Base-by-base conservation (phyloP, 208 protist species). In the Histomonas meleagridis region DNA sequence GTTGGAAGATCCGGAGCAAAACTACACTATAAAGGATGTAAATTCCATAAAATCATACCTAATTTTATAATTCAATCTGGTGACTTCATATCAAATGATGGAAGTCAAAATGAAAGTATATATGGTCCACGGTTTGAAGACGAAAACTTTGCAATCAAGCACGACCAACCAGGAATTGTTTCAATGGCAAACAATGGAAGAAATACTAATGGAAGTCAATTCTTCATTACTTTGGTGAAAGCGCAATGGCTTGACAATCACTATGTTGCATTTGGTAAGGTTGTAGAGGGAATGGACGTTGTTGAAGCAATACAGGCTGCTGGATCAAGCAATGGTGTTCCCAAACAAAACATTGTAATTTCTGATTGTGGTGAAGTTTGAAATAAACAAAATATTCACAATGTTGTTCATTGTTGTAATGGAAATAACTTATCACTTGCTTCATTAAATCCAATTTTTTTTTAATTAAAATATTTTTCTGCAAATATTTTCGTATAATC, bases 171-270 rank as follows among this genome's bases (percentile, higher is more conserved):
- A 21, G 96, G 96, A 4, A 90, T 97, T 0, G 62, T 97, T 4
- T 94, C 92, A 51, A 97, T 97, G 96, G 96, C 96, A 35, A 97
- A 97, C 46, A 78, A 91, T 32, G 96, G 95, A 0, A 92, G 93
- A 0, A 92, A 96, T 60, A 95, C 95, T 10, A 96, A 96, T 78
- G 90, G 92, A 2, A 95, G 93, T 0, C 95, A 96, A 90, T 96
- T 96, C 72, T 97, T 96, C 78, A 94, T 97, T 21, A 95, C 95
- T 4, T 94, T 95, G 90, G 92, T 91, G 40, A 32, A 92, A 12
- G 92, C 92, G 7, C 35, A 49, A 10, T 95, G 96, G 90, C 93
- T 97, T 0, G 93, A 97, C 79, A 79, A 92, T 16, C 95, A 95
- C 69, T 95, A 96, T 92, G 94, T 94, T 21, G 92, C 96, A 48